Base-by-base conservation (phyloP, 768 basidiomycete species). In the Hypholoma fasciculare region DNA sequence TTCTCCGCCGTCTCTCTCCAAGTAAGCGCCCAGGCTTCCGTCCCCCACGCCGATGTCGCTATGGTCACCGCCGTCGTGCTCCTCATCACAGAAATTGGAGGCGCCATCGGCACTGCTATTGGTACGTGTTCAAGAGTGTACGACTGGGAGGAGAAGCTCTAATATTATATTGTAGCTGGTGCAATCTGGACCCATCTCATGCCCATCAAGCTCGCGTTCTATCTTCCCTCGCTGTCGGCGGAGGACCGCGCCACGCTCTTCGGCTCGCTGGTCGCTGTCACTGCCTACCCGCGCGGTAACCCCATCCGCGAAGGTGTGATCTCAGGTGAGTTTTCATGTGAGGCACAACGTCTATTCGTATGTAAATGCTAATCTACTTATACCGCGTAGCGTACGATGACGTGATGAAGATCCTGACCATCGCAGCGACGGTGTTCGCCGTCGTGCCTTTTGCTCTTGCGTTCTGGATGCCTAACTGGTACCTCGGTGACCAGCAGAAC, bases 401-500 rank as follows among this genome's bases (percentile, higher is more conserved):
- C 38, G 82, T 82, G 30, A 85, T 85, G 83, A 76, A 76, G 50
- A 68, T 81, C 13, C 80, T 88, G 69, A 76, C 85, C 37, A 77
- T 83, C 42, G 79, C 79, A 0, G 84, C 83, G 1, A 80, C 81
- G 36, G 73, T 73, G 6, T 70, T 86, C 54, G 79, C 82, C 58
- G 72, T 88, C 50, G 65, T 89, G 0, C 88, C 89, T 7, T 72
- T 90, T 54, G 34, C 83, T 27, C 74, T 86, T 56, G 71, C 87
- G 1, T 71, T 89, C 63, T 72, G 83, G 54, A 85, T 89, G 76
- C 82, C 83, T 12, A 75, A 90, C 64, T 87, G 84, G 78, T 78
- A 82, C 58, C 83, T 94, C 52, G 84, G 85, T 13, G 83, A 89
- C 63, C 74, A 73, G 42, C 90, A 92, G 70, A 92, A 90, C 67